Conservation (phyloP, 208 protist genomes). For the Polymyxa betae region DNA sequence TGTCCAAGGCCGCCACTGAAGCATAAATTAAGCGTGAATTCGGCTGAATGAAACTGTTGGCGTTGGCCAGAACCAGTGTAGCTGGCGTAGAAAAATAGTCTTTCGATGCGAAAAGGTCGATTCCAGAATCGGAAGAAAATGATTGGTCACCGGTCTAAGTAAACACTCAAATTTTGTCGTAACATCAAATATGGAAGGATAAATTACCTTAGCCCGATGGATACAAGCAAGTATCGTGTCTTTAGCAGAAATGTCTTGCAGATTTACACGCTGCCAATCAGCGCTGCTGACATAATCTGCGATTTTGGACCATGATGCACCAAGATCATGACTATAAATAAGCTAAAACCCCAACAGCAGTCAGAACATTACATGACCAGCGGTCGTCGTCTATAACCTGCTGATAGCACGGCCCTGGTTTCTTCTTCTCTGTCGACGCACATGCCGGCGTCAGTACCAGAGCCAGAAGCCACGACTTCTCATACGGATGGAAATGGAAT, state of each 20-base stretch:
- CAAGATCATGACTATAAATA: conserved; percentile 2
- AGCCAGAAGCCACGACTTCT: conserved; percentile 55
- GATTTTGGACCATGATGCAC: conserved; percentile 28
- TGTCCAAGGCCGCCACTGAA: conserved; percentile 33
- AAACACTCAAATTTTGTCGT: background rate
- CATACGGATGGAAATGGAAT: conserved; percentile 40
- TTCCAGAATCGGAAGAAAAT: background rate
- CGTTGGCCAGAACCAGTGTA: background rate
- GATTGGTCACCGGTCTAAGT: background rate
- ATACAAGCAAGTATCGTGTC: background rate
- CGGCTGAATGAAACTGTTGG: conserved; percentile 37
- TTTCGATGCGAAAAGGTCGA: background rate
- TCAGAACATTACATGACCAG: background rate
- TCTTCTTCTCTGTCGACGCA: background rate
- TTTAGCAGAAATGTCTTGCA: background rate
- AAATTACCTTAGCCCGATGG: background rate
- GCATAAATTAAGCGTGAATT: background rate
- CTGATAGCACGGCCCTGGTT: background rate
- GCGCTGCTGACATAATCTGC: background rate
- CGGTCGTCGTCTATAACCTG: background rate
- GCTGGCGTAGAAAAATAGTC: conserved; percentile 1
- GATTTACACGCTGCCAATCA: conserved; percentile 9
- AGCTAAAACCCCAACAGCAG: background rate
- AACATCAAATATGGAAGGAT: background rate
- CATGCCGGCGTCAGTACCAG: background rate